A percentile compares a stretch with the other conserved stretches of the same genome.
Evolutionary conservation across 805 yeast genomes (phyloP).

Genomic region (Ogataea minuta): DNA sequence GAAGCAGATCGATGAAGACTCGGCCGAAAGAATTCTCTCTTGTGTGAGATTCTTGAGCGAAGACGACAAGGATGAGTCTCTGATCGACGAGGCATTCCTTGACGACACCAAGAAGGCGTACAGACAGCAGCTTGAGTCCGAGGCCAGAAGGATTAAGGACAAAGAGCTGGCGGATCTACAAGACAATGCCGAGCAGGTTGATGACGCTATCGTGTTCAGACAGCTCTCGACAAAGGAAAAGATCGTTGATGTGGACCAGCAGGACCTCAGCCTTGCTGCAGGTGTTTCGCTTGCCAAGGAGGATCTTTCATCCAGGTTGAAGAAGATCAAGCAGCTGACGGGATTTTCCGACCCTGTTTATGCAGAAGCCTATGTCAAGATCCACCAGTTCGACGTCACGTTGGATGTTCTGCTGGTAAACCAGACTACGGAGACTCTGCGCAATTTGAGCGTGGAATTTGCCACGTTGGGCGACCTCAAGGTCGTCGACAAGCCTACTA

Average conservation of each 20-base stretch:
- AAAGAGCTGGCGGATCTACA: conserved; percentile 55
- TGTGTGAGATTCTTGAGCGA: conserved; percentile 79
- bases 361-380: conserved; percentile 94
- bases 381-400: conserved; percentile 95
- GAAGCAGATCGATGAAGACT: conserved; percentile 89
- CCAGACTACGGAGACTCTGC: conserved; percentile 87
- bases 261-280: conserved; percentile 59
- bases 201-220: conserved; percentile 75
- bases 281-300: conserved; percentile 51
- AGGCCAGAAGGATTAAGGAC: conserved; percentile 56
- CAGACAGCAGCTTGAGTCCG: conserved; percentile 61
- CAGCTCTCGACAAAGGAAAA: conserved; percentile 57
- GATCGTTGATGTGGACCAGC: conserved; percentile 46
- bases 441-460: conserved; percentile 90
- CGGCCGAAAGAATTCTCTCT: conserved; percentile 89
- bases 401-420: conserved; percentile 91
- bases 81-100: conserved; percentile 66
- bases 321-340: conserved; percentile 89
- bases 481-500: conserved; percentile 86
- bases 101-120: conserved; percentile 87
- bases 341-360: conserved; percentile 98
- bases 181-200: conserved; percentile 70
- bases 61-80: conserved; percentile 48
- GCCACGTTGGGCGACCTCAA: conserved; percentile 95
- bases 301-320: conserved; percentile 72